Conservation (phyloP, 805 yeast genomes). For the Saturnispora bothae region DNA sequence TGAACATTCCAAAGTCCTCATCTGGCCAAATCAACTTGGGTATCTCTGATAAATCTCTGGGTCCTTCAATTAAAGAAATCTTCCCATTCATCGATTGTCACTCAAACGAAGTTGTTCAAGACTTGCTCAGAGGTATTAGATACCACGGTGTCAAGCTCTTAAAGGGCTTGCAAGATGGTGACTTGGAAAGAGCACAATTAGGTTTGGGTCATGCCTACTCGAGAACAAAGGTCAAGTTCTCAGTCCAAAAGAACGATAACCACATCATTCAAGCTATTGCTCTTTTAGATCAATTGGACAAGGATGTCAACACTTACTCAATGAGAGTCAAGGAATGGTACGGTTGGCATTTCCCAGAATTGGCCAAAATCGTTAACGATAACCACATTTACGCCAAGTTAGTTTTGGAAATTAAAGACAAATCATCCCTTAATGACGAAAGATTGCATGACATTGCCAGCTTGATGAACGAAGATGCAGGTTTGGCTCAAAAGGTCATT, state of each 20-base stretch:
- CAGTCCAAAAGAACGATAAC: constrained; percentile 97
- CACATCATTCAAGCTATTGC: constrained; percentile 99
- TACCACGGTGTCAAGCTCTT: constrained; percentile 79
- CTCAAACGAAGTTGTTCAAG: constrained; percentile 88
- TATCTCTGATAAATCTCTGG: constrained; percentile 88
- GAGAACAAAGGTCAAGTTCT: constrained; percentile 96
- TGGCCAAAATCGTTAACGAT: constrained; percentile 84
- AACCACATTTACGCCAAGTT: constrained; percentile 79
- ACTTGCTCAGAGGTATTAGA: constrained; percentile 90
- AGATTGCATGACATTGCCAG: constrained; percentile 87
- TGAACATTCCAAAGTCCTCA: constrained; percentile 77
- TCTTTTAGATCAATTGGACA: constrained; percentile 89
- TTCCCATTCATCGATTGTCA: constrained; percentile 86
- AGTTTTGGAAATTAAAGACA: constrained; percentile 76
- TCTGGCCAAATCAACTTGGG: constrained; percentile 67
- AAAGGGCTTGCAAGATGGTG: constrained; percentile 89
- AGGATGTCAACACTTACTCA: constrained; percentile 95
- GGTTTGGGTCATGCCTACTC: constrained; percentile 99
- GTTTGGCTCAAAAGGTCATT: constrained; percentile 79
- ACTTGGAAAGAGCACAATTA: constrained; percentile 93
- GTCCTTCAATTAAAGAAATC: constrained; percentile 89
- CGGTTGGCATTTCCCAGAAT: constrained; percentile 99
- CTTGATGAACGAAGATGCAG: constrained; percentile 83
- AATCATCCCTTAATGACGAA: constrained; percentile 70
- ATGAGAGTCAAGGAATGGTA: constrained; percentile 99